Evolutionary conservation across 148 eudicot species (phyloP).

Genomic region (Gaultheria prostrata): DNA sequence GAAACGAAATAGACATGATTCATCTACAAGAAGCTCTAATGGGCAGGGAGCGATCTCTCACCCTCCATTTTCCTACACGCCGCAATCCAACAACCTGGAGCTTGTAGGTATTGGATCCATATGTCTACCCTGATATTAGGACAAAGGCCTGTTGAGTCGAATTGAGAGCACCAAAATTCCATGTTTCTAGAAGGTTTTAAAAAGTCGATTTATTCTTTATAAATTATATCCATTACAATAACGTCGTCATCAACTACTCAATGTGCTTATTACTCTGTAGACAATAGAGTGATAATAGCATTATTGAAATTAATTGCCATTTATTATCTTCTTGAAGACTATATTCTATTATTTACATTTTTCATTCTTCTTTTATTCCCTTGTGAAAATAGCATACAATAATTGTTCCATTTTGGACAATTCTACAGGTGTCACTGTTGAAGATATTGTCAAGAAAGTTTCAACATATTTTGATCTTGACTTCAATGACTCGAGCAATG

Average conservation of each 20-base stretch:
- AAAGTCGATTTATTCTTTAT: not conserved
- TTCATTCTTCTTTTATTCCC: constrained; percentile 4
- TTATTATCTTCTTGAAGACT: not conserved
- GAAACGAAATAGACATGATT: not conserved
- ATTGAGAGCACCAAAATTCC: not conserved
- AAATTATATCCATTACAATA: not conserved
- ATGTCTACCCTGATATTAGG: not conserved
- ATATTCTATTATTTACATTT: not conserved
- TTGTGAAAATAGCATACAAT: constrained; percentile 13
- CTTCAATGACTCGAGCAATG: constrained; percentile 23
- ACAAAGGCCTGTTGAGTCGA: not conserved
- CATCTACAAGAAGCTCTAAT: not conserved
- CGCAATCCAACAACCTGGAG: not conserved
- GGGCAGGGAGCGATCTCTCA: not conserved
- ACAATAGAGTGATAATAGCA: not conserved
- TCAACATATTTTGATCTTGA: constrained; percentile 48
- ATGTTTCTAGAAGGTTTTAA: not conserved
- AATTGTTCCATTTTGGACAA: constrained; percentile 3
- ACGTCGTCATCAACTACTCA: not conserved
- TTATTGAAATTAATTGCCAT: not conserved
- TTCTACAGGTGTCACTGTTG: constrained; percentile 51
- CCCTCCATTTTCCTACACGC: not conserved
- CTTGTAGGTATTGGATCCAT: not conserved
- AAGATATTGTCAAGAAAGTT: constrained; percentile 54
- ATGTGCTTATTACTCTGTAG: constrained; percentile 1